phyloP scores from a whole-genome alignment of 495 filamentous ascomycete genomes.

The Xylaria castorea region DNA sequence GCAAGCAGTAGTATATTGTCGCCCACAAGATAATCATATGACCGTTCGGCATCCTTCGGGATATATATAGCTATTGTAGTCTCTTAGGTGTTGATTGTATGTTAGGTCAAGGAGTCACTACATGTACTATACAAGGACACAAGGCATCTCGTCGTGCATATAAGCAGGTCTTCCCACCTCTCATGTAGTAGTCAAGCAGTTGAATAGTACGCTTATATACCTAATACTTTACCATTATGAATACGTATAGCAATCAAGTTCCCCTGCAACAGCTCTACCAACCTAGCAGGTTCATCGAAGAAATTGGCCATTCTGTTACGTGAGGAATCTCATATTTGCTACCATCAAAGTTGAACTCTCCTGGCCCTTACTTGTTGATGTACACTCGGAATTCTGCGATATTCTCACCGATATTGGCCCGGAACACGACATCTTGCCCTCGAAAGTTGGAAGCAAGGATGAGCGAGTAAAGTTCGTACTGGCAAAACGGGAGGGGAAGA shows the following conservation, averaged over 20 bases:
- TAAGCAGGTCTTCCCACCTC: no score
- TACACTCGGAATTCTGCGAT: conserved; percentile 43
- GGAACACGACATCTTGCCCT: conserved; percentile 38
- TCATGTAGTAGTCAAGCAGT: no score
- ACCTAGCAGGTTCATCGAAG: conserved; percentile 40
- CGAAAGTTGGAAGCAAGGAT: conserved; percentile 3
- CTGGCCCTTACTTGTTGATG: no score
- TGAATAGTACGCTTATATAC: no score
- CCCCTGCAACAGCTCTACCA: conserved; percentile 51
- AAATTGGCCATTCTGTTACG: conserved; percentile 50
- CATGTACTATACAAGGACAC: no score
- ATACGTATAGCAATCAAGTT: conserved; percentile 55
- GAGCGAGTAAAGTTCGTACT: conserved; percentile 24
- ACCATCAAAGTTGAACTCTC: no score
- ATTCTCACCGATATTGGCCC: conserved; percentile 35
- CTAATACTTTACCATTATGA: no score
- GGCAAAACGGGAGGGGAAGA: conserved; percentile 18
- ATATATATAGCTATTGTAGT: conserved; percentile 57
- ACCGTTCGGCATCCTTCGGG: conserved; percentile 47
- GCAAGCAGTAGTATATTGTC: conserved; percentile 54
- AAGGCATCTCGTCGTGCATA: no score
- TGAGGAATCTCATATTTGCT: conserved; percentile 49
- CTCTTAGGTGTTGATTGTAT: no score
- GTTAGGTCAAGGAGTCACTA: no score
- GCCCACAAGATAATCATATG: conserved; percentile 49